Base-by-base conservation (phyloP, 345 rosid species). In the Trapa incisa region DNA sequence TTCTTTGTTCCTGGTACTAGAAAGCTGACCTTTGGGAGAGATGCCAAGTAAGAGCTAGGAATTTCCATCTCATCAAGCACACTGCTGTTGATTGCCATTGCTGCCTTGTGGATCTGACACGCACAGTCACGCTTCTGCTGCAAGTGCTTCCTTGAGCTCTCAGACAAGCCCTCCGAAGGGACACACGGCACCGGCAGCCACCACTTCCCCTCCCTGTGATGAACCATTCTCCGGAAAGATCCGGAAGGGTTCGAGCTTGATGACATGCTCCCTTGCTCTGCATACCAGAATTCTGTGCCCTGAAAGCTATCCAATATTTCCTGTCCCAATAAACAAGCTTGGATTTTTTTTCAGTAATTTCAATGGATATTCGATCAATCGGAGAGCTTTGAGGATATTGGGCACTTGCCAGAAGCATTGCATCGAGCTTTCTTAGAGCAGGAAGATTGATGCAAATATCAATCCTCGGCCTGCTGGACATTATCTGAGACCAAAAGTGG, bases 61-160 rank as follows among this genome's bases (percentile, higher is more conserved):
- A 82, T 78, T 60, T 85, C 89, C 89, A 80, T 85, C 70, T 85
- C 86, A 47, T 76, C 80, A 65, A 85, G 76, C 64, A 82, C 76
- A 65, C 73, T 72, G 50, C 75, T 78, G 66, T 85, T 85, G 65
- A 85, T 85, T 4, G 84, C 86, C 82, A 78, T 79, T 47, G 89
- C 83, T 35, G 89, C 89, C 69, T 85, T 85, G 45, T 79, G 68
- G 33, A 85, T 85, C 74, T 85, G 85, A 62, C 67, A 79, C 0
- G 83, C 75, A 52, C 82, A 74, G 69, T 81, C 85, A 67, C 83
- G 77, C 43, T 74, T 75, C 62, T 82, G 83, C 72, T 79, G 82
- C 80, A 85, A 42, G 48, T 72, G 77, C 70, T 77, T 81, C 78
- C 81, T 82, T 9, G 70, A 70, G 8, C 72, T 78, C 22, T 80